A percentile compares a stretch with the other conserved stretches of the same genome.
Evolutionary conservation across 805 yeast species (phyloP).

Genomic region (Teunomyces lycoperdinae): DNA sequence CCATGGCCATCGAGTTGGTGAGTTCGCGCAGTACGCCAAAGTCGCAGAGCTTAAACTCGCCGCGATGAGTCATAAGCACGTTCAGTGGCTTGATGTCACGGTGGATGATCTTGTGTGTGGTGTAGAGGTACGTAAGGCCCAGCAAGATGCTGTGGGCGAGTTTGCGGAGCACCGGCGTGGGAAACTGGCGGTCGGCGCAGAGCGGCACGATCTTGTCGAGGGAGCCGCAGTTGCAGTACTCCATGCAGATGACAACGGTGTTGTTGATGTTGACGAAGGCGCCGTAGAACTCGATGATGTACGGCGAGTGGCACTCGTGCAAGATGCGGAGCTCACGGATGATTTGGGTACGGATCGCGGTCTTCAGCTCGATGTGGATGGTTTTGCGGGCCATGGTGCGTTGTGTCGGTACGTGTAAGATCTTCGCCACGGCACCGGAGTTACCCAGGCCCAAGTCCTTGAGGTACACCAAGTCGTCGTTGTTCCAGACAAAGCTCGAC

Average conservation of each 20-base stretch:
- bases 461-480: conserved; percentile 68
- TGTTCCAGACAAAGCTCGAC: conserved; percentile 26
- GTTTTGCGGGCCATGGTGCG: conserved; percentile 87
- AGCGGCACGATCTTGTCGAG: conserved; percentile 75
- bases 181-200: conserved; percentile 34
- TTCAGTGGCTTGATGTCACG: conserved; percentile 96
- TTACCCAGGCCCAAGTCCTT: conserved; percentile 88
- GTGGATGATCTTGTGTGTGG: conserved; percentile 84
- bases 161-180: conserved; percentile 67
- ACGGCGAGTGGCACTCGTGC: conserved; percentile 84
- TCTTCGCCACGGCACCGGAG: conserved; percentile 89
- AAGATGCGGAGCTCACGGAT: conserved; percentile 84
- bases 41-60: conserved; percentile 89
- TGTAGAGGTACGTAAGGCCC: conserved; percentile 80
- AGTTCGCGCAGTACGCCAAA: conserved; percentile 94
- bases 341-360: conserved; percentile 75
- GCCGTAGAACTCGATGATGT: conserved; percentile 87
- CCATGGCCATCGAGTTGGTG: conserved; percentile 78
- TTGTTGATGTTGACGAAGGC: conserved; percentile 65
- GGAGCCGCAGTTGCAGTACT: conserved; percentile 93
- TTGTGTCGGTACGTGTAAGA: conserved; percentile 84
- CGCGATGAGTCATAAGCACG: conserved; percentile 80
- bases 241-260: conserved; percentile 90
- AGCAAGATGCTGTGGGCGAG: conserved; percentile 73
- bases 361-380: conserved; percentile 81